Conservation (phyloP, 768 basidiomycete genomes). For the Leccinum subgranulosum region DNA sequence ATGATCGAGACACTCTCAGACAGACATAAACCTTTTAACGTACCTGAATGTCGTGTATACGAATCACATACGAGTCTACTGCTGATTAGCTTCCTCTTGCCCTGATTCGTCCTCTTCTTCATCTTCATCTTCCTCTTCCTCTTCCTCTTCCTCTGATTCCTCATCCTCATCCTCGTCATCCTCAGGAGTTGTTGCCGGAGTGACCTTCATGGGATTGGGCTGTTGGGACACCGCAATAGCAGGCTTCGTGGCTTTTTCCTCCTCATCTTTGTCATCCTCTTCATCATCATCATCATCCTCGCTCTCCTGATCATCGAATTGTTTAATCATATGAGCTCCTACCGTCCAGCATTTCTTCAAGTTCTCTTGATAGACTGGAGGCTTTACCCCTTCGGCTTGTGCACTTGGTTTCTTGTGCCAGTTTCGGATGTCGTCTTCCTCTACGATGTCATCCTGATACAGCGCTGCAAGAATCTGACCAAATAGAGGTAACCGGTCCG, state of each 20-base stretch:
- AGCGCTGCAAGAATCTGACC: constrained; percentile 81
- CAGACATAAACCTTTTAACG: constrained; percentile 2
- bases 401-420: constrained; percentile 71
- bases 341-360: constrained; percentile 67
- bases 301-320: constrained; percentile 77
- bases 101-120: neutral
- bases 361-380: constrained; percentile 46
- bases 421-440: constrained; percentile 83
- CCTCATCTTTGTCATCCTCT: constrained; percentile 17
- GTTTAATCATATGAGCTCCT: constrained; percentile 72
- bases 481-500: constrained; percentile 67
- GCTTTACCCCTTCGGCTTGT: constrained; percentile 46
- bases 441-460: constrained; percentile 90
- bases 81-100: constrained; percentile 17
- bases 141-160: neutral
- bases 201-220: neutral
- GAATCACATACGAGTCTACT: constrained; percentile 6
- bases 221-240: neutral
- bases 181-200: neutral
- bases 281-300: constrained; percentile 22
- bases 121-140: constrained; percentile 13
- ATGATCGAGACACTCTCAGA: neutral
- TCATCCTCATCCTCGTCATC: constrained; percentile 7
- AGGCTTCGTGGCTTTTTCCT: constrained; percentile 9
- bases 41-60: constrained; percentile 5